Conservation (phyloP, 257 asterid species). For the Buddleja alternifolia region DNA sequence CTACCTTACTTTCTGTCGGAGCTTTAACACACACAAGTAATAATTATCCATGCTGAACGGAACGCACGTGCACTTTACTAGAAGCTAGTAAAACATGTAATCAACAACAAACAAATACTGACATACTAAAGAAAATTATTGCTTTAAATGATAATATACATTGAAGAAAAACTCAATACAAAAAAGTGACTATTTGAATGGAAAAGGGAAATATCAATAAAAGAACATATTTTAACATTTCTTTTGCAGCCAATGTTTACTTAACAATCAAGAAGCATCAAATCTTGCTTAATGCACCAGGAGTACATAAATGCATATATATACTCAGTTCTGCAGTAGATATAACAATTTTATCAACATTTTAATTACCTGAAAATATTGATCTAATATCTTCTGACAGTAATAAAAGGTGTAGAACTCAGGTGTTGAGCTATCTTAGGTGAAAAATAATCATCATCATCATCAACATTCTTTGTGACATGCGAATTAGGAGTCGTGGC, state of each 20-base stretch:
- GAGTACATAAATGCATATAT: slow-evolving; percentile 38
- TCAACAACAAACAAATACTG: too few relatives aligned
- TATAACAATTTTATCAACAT: not conserved
- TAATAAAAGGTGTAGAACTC: slow-evolving; percentile 59
- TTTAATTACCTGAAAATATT: not conserved
- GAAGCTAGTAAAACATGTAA: too few relatives aligned
- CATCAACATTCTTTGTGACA: slow-evolving; percentile 32
- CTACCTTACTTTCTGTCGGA: too few relatives aligned
- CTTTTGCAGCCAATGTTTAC: slow-evolving; percentile 16
- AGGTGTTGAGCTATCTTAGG: slow-evolving; percentile 46
- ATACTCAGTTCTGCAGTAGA: slow-evolving; percentile 35
- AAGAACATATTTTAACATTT: slow-evolving; percentile 9
- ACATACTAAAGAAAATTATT: not conserved
- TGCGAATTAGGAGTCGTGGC: slow-evolving; percentile 45
- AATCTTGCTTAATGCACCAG: slow-evolving; percentile 34
- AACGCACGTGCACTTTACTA: too few relatives aligned
- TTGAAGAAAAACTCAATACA: not conserved
- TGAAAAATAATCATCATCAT: slow-evolving; percentile 35
- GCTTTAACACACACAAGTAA: too few relatives aligned
- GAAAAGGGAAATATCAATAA: not conserved
- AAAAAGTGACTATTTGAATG: not conserved
- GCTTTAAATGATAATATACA: not conserved
- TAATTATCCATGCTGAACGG: too few relatives aligned
- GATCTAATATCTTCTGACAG: slow-evolving; percentile 43
- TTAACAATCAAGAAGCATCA: too few relatives aligned